Conservation (phyloP, 768 basidiomycete species). For the Russula emetica region DNA sequence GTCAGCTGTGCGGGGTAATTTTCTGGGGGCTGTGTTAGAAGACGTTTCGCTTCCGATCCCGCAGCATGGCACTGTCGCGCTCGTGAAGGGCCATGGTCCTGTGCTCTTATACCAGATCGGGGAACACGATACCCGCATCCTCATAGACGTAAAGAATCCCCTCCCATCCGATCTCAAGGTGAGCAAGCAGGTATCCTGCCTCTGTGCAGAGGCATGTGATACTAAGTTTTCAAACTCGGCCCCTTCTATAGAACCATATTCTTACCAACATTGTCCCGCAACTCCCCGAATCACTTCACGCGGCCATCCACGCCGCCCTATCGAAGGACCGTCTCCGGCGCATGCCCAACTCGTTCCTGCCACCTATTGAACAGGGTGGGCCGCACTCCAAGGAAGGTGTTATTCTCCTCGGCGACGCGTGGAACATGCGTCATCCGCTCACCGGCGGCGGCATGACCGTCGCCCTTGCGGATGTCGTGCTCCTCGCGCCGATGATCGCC, state of each 20-base stretch:
- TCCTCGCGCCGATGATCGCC: conserved; percentile 60
- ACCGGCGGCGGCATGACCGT: conserved; percentile 99
- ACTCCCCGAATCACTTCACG: conserved; percentile 69
- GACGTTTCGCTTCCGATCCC: conserved; percentile 69
- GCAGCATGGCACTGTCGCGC: conserved; percentile 77
- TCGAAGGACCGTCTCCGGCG: conserved; percentile 74
- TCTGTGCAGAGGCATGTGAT: not conserved
- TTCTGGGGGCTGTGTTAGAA: conserved; percentile 81
- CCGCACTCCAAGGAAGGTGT: conserved; percentile 55
- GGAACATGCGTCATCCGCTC: conserved; percentile 99
- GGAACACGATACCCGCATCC: conserved; percentile 84
- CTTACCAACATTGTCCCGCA: conserved; percentile 69
- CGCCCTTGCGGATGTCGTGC: conserved; percentile 79
- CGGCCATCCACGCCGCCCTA: conserved; percentile 62
- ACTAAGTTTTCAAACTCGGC: not conserved
- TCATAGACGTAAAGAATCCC: conserved; percentile 83
- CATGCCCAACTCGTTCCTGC: conserved; percentile 96
- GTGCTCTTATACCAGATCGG: conserved; percentile 92
- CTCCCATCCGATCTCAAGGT: conserved; percentile 81
- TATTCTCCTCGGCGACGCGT: conserved; percentile 88
- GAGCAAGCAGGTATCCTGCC: not conserved
- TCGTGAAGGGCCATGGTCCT: conserved; percentile 78
- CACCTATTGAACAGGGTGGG: conserved; percentile 62
- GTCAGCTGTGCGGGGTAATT: conserved; percentile 65
- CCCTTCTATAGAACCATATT: conserved; percentile 59